Base-by-base conservation (phyloP, 2,329 filamentous ascomycete genomes). In the Phyllachora maydis region DNA sequence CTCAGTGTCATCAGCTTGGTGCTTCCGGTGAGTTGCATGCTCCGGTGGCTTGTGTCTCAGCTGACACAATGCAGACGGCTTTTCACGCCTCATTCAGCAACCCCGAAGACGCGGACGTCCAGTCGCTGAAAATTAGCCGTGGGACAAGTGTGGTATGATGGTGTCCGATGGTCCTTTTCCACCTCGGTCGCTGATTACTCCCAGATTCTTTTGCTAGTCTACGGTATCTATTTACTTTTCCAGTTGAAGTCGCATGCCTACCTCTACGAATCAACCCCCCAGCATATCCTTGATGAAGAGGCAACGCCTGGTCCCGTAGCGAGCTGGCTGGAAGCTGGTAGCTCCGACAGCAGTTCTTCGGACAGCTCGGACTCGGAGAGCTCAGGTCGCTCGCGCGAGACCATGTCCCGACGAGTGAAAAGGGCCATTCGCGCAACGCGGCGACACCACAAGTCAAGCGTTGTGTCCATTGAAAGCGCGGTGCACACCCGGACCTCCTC, bases 241-340 rank as follows among this genome's bases (percentile, higher is more conserved):
- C 82, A 91, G 51, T 65, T 92, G 30, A 90, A 90, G 48, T 88
- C 81, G 2, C 82, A 92, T 42, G 65, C 78, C 6, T 91, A 90
- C 49, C 70, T 92, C 54, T 91, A 92, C 36, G 76, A 82, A 46
- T 88, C 81, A 34, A 92, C 78, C 4, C 83, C 83, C 7, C 82
- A 92, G 49, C 73, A 83, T 36, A 75, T 90, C 29, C 88, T 93
- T 32, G 83, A 93, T 35, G 81, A 88, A 37, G 83, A 92, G 43
- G 72, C 79, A 0, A 74, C 79, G 21, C 83, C 83, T 12, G 83
- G 83, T 32, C 72, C 88, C 1, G 62, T 83, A 8, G 75, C 76
- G 11, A 75, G 76, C 16, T 78, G 85, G 48, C 62, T 92, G 38
- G 76, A 88, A 32, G 68, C 69, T 0, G 77, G 72, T 3, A 61